These are phyloP conservation scores for Coccomyxa sp. DNA, from an alignment of 139 green algal species.

Conservation along the genomic window DNA sequence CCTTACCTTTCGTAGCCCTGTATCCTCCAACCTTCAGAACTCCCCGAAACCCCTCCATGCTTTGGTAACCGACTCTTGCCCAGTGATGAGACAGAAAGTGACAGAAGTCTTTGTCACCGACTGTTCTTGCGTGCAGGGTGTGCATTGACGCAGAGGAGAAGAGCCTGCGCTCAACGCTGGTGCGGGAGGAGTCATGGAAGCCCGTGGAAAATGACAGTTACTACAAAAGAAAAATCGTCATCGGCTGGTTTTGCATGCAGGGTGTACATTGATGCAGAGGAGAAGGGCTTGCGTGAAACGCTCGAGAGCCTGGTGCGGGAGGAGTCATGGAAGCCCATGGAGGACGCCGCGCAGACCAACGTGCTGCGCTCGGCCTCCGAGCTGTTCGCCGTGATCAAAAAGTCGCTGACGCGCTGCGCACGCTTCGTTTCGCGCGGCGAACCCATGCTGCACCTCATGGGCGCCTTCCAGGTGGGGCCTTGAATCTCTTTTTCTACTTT, in stretches of 20 bases:
- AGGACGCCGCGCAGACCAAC: conserved; percentile 39
- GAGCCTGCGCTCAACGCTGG: conserved; percentile 61
- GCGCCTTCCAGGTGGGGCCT: conserved; percentile 28
- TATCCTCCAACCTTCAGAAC: no score
- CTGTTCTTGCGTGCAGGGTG: conserved; percentile 11
- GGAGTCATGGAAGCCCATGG: conserved; percentile 78
- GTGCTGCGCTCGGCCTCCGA: conserved; percentile 52
- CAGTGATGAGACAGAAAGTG: no score
- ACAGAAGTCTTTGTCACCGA: neutral
- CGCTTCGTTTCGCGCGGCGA: conserved; percentile 53
- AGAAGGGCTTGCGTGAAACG: conserved; percentile 57
- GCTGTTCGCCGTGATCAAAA: conserved; percentile 84
- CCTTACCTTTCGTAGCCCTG: no score
- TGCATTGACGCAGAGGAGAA: conserved; percentile 77
- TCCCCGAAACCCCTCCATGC: no score
- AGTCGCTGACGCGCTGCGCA: conserved; percentile 72
- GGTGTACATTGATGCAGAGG: conserved; percentile 73
- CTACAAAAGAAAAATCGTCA: neutral
- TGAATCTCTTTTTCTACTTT: no score
- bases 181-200: conserved; percentile 82
- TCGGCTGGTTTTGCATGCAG: conserved; percentile 8
- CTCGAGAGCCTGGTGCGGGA: conserved; percentile 68
- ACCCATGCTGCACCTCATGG: conserved; percentile 27
- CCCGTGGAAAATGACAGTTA: conserved; percentile 41
- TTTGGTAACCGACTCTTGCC: no score